Conservation (phyloP, 345 rosid genomes). For the Draba incana region DNA sequence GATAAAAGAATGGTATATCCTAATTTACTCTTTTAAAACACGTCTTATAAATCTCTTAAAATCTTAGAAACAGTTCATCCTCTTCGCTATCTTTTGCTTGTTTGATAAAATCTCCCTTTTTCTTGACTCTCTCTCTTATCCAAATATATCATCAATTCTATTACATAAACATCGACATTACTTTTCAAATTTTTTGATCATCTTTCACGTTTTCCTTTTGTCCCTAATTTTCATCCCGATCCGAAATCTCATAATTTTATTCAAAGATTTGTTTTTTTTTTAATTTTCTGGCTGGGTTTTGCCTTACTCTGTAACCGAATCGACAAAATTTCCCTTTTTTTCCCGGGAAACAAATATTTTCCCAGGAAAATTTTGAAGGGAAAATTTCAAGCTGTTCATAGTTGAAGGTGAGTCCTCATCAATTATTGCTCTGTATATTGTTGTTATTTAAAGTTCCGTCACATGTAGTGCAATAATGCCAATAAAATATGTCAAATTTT, state of each 20-base stretch:
- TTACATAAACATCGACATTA: not conserved
- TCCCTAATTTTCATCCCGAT: conserved; percentile 21
- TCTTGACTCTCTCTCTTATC: conserved; percentile 34
- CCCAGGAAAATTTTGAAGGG: not conserved
- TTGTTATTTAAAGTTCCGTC: conserved; percentile 23
- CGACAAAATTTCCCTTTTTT: conserved; percentile 20
- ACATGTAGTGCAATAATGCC: conserved; percentile 28
- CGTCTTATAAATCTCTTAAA: conserved; percentile 27
- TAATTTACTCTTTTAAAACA: not conserved
- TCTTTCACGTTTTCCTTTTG: conserved; percentile 29
- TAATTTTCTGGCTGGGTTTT: conserved; percentile 1
- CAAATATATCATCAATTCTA: conserved; percentile 6
- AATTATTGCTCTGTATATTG: conserved; percentile 3
- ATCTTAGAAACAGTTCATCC: conserved; percentile 11
- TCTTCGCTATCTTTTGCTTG: not conserved
- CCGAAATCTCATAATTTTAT: not conserved
- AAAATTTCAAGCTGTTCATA: not conserved
- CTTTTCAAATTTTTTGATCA: conserved; percentile 22
- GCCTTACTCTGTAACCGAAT: conserved; percentile 11
- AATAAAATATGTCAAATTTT: not conserved
- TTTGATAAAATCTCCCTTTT: conserved; percentile 26
- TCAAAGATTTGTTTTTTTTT: not conserved
- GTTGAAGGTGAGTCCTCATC: conserved; percentile 33
- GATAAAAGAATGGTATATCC: conserved; percentile 6
- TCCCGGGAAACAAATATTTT: conserved; percentile 9